phyloP scores from a whole-genome alignment of 202 grass and related monocot species.

The Eragrostis tef region DNA sequence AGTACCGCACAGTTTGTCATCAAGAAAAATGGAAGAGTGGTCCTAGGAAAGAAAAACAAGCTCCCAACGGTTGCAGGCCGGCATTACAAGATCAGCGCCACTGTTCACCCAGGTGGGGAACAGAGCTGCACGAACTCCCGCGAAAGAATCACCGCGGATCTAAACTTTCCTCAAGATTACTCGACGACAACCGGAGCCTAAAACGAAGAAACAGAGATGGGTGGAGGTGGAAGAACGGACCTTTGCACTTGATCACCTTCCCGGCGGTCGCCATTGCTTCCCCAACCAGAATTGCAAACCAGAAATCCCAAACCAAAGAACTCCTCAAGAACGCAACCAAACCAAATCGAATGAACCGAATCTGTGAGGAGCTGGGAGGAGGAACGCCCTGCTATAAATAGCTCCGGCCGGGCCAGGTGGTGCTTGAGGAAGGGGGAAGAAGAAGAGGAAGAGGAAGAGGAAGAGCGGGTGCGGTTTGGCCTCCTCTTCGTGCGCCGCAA shows the following conservation, averaged over 20 bases:
- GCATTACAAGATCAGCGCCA: not conserved
- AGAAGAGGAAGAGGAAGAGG: not conserved
- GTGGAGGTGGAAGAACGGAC: conserved; percentile 38
- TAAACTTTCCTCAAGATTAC: not conserved
- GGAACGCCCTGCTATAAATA: conserved; percentile 33
- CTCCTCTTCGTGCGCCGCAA: conserved; percentile 44
- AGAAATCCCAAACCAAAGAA: not conserved
- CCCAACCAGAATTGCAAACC: too few species aligned
- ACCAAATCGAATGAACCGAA: not conserved
- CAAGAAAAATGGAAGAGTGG: not conserved
- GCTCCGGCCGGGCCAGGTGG: too few species aligned
- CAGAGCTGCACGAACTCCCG: not conserved
- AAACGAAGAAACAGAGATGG: not conserved
- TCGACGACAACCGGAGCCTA: not conserved
- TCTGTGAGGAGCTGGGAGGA: not conserved
- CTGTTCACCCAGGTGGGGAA: not conserved
- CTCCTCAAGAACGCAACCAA: not conserved
- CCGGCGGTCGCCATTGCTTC: conserved; percentile 65
- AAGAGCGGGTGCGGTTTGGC: conserved; percentile 23
- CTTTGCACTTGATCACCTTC: conserved; percentile 96
- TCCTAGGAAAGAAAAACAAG: not conserved
- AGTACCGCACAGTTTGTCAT: not conserved
- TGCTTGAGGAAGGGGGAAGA: not conserved
- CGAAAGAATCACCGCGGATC: not conserved
- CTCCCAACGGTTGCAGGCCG: not conserved